Evolutionary conservation across 2,329 filamentous ascomycete species (phyloP).

Genomic region (Escovopsis sp.): DNA sequence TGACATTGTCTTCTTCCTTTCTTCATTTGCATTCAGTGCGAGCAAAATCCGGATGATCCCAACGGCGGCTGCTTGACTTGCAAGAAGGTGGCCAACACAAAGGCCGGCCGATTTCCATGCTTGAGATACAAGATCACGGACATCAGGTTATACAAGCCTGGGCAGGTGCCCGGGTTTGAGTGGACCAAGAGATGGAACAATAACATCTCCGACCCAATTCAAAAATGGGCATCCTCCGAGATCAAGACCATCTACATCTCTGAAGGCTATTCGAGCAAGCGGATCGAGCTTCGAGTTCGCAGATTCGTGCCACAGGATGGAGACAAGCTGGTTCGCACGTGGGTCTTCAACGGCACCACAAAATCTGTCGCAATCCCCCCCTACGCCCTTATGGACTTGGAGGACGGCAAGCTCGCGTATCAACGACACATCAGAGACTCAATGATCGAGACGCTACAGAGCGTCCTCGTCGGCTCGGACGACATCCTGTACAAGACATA

Average conservation of each 20-base stretch:
- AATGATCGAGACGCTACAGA: constrained; percentile 31
- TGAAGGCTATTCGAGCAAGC: constrained; percentile 35
- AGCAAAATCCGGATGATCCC: constrained; percentile 31
- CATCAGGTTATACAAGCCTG: constrained; percentile 40
- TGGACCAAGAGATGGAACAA: constrained; percentile 45
- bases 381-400: constrained; percentile 40
- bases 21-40: too few species aligned
- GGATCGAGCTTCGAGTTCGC: constrained; percentile 35
- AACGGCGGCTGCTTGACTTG: constrained; percentile 37
- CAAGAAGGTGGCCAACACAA: constrained; percentile 33
- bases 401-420: constrained; percentile 33
- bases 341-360: constrained; percentile 31
- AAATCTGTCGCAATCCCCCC: constrained; percentile 36
- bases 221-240: constrained; percentile 38
- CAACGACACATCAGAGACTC: constrained; percentile 32
- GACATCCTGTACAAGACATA: constrained; percentile 36
- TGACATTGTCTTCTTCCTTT: neutral
- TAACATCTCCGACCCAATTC: constrained; percentile 38
- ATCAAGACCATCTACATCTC: constrained; percentile 33
- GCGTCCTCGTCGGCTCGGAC: constrained; percentile 16
- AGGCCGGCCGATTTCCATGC: constrained; percentile 38
- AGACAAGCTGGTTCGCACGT: constrained; percentile 38
- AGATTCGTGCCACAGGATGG: constrained; percentile 38
- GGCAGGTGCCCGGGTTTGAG: constrained; percentile 40
- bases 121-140: constrained; percentile 46